Base-by-base conservation (phyloP, 1,284 basidiomycete genomes). In the Tilletia setariae region DNA sequence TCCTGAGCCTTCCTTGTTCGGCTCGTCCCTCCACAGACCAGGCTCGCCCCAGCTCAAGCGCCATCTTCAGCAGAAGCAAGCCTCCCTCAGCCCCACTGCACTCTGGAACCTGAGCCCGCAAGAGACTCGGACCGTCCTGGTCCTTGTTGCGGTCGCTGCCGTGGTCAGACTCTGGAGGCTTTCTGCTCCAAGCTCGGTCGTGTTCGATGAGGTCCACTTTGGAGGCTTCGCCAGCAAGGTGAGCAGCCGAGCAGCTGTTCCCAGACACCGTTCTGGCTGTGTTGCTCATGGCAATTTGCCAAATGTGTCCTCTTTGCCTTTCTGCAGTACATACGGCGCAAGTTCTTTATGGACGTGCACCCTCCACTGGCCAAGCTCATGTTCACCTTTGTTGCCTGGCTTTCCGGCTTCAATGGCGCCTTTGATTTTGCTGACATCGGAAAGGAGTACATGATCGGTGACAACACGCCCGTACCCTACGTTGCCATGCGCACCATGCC, bases 371-470 rank as follows among this genome's bases (percentile, higher is more conserved):
- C 94, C 40, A 98, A 98, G 82, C 87, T 99, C 25, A 86, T 98
- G 68, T 94, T 98, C 78, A 95, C 95, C 0, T 86, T 96, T 30
- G 91, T 91, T 7, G 94, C 89, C 0, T 95, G 91, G 80, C 70
- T 96, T 3, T 91, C 88, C 65, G 92, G 96, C n/a, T 98, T 92
- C 79, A 87, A 95, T 74, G 96, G 95, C 1, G 86, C 91, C 62
- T 97, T 97, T 82, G 93, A 97, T 83, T 99, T 98, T 84, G 92
- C 94, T 83, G 93, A 96, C 71, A 98, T 98, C 75, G 93, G 89
- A 84, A 68, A 67, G 51, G 79, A 80, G 72, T 81, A 79, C 65
- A 69, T 83, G 30, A 70, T 77, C 64, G 79, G 75, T 51, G 65
- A 76, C 1, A 67, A 79, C 66, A 72, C 70, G n/a, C 84, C 65